Evolutionary conservation across 2,329 filamentous ascomycete species (phyloP), one percentile per base, ranked within the genome.

Genomic region (Trichoderma sp.): DNA sequence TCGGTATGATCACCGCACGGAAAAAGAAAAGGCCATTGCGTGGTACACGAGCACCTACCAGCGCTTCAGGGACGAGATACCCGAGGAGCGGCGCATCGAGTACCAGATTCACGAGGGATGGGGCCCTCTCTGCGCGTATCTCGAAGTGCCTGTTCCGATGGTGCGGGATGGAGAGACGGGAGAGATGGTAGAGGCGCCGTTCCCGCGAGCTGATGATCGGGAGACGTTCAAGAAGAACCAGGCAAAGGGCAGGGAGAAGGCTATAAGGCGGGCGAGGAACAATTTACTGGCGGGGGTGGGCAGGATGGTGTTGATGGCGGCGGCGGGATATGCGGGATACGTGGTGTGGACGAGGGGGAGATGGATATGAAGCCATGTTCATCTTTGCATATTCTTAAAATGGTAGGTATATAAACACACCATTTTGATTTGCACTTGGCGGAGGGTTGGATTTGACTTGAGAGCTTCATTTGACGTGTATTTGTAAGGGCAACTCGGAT

Each of bases 101-200:
- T 83, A 76, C 69, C 73, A 71, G n/a, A 74, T 82, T 14, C 74
- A 75, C 32, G 77, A 81, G 8, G 81, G 81, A 4, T 83, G 80
- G 80, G 74, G 59, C n/a, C 81, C 82, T 8, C 75, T 83, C 11
- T 83, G 81, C 61, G 68, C 76, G 24, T 79, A 81, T 51, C 75
- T 84, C 2, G 77, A 72, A 8, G 78, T 82, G 52, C 74, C 78
- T 0, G 73, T 81, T 39, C 82, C 82, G 2, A 73, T 66, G 71
- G 75, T 77, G 43, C 64, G 68, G 68, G 77, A 80, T n/a, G 73
- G 73, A 1, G 54, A 68, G 66, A 79, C 74, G 49, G 78, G 77
- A 18, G 71, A 77, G 68, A 71, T 72, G 72, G 76, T 76, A 0
- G 75, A 77, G 32, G 76, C 75, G 14, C 78, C 77, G 1, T 80